Evolutionary conservation across 2,329 filamentous ascomycete species (phyloP), one percentile per base, ranked within the genome.

Genomic region (Scedosporium apiospermum): DNA sequence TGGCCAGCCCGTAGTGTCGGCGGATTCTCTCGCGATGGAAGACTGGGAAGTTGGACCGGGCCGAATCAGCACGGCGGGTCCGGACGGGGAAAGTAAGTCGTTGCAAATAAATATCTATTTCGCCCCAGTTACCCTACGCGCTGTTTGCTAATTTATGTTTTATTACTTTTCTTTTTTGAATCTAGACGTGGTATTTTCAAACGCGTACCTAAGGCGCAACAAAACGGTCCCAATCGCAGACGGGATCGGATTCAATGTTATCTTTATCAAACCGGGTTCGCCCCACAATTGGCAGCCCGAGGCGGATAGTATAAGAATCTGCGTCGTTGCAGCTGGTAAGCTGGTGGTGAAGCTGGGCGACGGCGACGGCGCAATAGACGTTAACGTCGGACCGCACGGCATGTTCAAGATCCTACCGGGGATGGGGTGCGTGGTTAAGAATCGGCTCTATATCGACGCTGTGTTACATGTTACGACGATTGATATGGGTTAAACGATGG

Each of bases 41-140:
- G 70, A 71, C 2, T 79, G 77, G 77, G 78, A 80, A 66, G 65
- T 78, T 57, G 77, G 78, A 0, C 78, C 78, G 1, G 78, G 78
- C 16, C 72, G 75, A 23, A 68, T 78, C 34, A 67, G 66, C 7
- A 70, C 12, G 10, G 12, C 41, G 18, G 27, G 46, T 4, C 27
- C 51, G 6, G 59, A 61, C 21, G 30, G 27, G 6, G 60, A 61
- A 3, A 61, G 60, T 61, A 55, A 55, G 60, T 57, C 12, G n/a
- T 49, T 21, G 18, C 44, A 18, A 46, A 49, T n/a, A 4, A 21
- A n/a, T 49, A 49, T 41, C 21, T 1, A 4, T 10, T 10, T 59
- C 14, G 4, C 44, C n/a, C 21, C 16, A n/a, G 10, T 23, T 23
- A 23, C 42, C 41, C 21, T 55, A 7, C 10, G 1, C 3, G 12